A percentile compares a stretch with the other conserved stretches of the same genome.
phyloP scores from a whole-genome alignment of 1,284 basidiomycete species.

The Amylostereum areolatum region DNA sequence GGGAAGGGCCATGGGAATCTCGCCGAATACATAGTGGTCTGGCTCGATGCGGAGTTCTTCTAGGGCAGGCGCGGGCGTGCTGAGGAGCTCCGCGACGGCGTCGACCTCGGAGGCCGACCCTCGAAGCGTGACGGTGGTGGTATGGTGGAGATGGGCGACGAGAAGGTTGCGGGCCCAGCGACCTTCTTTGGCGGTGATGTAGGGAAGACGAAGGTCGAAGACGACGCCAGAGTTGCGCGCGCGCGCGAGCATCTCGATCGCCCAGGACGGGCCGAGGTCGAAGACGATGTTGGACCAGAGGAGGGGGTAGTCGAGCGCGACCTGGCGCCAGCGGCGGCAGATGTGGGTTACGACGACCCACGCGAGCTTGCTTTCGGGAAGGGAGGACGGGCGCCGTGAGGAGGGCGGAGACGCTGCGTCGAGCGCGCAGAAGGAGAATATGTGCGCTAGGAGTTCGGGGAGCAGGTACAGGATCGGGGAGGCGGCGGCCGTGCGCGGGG shows the following conservation, averaged over 20 bases:
- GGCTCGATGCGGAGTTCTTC: background rate
- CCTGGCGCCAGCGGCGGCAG: slow-evolving; percentile 10
- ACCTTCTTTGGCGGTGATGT: background rate
- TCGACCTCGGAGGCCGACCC: background rate
- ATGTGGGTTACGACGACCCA: slow-evolving; percentile 12
- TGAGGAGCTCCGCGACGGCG: background rate
- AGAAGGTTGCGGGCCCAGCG: background rate
- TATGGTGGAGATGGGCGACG: background rate
- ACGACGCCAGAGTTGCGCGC: slow-evolving; percentile 5
- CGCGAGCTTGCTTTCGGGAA: slow-evolving; percentile 1
- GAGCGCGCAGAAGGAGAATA: background rate
- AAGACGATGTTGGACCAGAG: slow-evolving; percentile 9
- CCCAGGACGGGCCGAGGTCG: slow-evolving; percentile 8
- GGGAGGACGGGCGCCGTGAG: background rate
- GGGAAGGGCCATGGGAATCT: background rate
- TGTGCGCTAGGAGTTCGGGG: background rate
- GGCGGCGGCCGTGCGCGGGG: background rate
- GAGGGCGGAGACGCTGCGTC: background rate
- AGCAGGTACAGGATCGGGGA: background rate
- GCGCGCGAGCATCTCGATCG: slow-evolving; percentile 6
- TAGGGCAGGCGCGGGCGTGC: background rate
- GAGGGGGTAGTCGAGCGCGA: slow-evolving; percentile 5
- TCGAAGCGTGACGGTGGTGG: background rate
- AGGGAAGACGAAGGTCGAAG: background rate
- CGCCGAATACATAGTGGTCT: background rate